Evolutionary conservation across 2,329 filamentous ascomycete species (phyloP), one percentile per base, ranked within the genome.

Genomic region (Pseudogymnoascus sp.): DNA sequence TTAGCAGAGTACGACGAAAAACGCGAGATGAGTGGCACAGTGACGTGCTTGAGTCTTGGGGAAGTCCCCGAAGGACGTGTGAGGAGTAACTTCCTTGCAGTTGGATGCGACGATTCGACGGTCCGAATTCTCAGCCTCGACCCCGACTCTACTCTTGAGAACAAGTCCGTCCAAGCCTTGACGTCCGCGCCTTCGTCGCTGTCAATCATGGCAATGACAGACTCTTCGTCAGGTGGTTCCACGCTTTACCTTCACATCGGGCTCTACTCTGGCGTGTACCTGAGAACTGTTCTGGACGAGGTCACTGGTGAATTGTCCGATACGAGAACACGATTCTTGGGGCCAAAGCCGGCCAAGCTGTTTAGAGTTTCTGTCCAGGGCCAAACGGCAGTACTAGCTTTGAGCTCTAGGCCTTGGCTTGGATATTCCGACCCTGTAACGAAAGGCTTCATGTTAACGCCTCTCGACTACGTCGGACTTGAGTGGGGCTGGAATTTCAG

Each of bases 401-500:
- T 97, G 60, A 97, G 92, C 73, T 95, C 92, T 14, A 86, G 93
- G 61, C 89, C 94, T n/a, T 99, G 93, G 92, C 81, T 99, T 3
- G 93, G 92, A 43, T 97, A 97, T 72, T 88, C 92, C 0, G 91
- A 97, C 69, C 86, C 89, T 1, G 87, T 92, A 63, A 92, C 89
- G 2, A 90, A 90, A 70, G 87, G 87, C 37, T 96, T 97, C 70
- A 90, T 95, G 75, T 86, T 97, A 67, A 97, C 93, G 1, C 94
- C 95, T 0, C 77, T 99, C 30, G 90, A 90, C 73, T 97, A 96
- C 70, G 86, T 88, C 60, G 86, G 88, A 39, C 83, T 99, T 28
- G 92, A 96, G 73, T 97, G 91, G 80, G 92, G 90, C 3, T 96
- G 92, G 88, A 96, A 94, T 69, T 97, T 99, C 72, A 93, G 90